Base-by-base conservation (phyloP, 768 basidiomycete species). In the Rhodotorula diobovata region DNA sequence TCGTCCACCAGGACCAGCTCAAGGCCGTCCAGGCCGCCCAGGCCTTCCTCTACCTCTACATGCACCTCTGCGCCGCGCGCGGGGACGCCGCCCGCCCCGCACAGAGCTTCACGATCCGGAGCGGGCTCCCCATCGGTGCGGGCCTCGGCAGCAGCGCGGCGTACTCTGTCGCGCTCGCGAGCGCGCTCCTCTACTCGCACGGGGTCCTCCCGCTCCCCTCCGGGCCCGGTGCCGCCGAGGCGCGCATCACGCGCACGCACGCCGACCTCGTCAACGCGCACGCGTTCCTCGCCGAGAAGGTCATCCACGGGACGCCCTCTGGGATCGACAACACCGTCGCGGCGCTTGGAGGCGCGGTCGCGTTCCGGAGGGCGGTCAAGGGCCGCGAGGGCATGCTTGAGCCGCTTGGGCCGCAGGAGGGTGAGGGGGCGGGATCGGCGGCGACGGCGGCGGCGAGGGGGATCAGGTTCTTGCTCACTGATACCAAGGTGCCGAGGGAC, bases 81-180 rank as follows among this genome's bases (percentile, higher is more conserved):
- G 41, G 41, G 14, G 35, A 58, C 8, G 23, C 12, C 20, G 21
- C 20, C 64, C 93, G 92, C 67, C 89, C 88, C 18, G 84, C 88
- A 0, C 86, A 93, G 80, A 87, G 89, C 74, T 89, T 95, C 79
- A 84, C 87, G 34, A 86, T 88, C 50, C 91, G 95, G 57, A 88
- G 92, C 45, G 90, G 91, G 34, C 85, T 98, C 11, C 96, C 96
- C 39, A 88, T 98, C 67, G 90, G 91, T 15, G 96, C 96, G 25
- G 96, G 96, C 57, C 88, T 98, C 60, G 96, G 96, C 34, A 98
- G 95, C 21, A 96, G 93, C 32, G 96, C 96, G 14, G 92, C 96
- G 34, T 97, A 89, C 82, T 97, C 94, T 7, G 87, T 88, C 30
- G 96, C 94, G 79, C 82, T 89, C 56, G 87, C 93, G 18, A 88